Base-by-base conservation (phyloP, 169 alveolate species). In the Plasmodium cynomolgi region DNA sequence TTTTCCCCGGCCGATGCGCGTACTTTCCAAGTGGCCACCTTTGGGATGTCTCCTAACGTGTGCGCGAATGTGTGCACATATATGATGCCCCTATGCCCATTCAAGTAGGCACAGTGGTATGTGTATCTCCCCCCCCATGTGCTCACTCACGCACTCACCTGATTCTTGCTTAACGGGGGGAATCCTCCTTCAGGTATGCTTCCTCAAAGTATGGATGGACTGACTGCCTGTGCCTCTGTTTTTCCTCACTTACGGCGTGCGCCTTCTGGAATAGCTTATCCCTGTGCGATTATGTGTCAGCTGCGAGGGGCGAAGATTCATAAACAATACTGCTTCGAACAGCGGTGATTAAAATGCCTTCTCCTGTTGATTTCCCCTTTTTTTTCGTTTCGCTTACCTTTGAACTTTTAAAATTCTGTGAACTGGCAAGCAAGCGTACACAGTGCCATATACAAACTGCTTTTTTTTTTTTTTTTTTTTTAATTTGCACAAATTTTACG, bases 381-480 rank as follows among this genome's bases (percentile, higher is more conserved):
- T 50, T 50, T 50, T 15, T 50, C 62, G n/a, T 50, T 50, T 17
- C 8, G 31, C 77, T 23, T 29, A 68, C 77, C 6, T 68, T 68
- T 68, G 41, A 26, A 26, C 77, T 68, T 26, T 68, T 68, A 23
- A 23, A 68, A 8, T 68, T 68, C n/a, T 7, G 41, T 68, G 77
- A 15, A 50, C 62, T 50, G 62, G 23, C n/a, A 68, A 68, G 17
- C 37, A 23, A 68, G n/a, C n/a, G 15, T 4, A 68, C 31, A 68
- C 37, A 8, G 23, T 3, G 62, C 62, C 23, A 50, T 50, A 68
- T 68, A 13, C 39, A 68, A 68, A 68, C 8, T 68, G 37, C 41
- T 68, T 23, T 68, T 68, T 68, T 68, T 68, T 68, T 62, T 68
- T 68, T 68, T 68, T 68, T 68, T 68, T 68, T 68, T 68, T 68